phyloP scores from a whole-genome alignment of 352 stramenopile genomes.

The Pythium grandisporangium region DNA sequence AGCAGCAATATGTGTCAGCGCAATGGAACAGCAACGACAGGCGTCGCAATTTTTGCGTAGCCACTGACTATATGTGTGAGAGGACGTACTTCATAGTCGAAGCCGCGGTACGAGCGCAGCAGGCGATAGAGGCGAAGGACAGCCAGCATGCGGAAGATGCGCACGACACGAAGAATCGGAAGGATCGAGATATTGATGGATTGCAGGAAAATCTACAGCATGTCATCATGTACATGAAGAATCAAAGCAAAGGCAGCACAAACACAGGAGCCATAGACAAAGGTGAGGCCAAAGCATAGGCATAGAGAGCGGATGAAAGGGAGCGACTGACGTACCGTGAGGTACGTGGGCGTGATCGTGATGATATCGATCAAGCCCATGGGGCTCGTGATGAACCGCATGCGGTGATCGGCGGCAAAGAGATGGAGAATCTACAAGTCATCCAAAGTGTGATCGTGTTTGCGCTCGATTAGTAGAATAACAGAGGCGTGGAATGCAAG shows the following conservation, averaged over 20 bases:
- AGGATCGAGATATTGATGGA: conserved; percentile 24
- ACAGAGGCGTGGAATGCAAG: too few species aligned
- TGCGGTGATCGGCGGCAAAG: conserved; percentile 24
- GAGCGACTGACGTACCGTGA: conserved; percentile 16
- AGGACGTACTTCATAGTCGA: conserved; percentile 33
- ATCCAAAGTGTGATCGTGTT: too few species aligned
- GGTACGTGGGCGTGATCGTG: conserved; percentile 36
- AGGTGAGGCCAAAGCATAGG: neutral
- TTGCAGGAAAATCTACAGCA: conserved; percentile 22
- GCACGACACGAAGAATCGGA: conserved; percentile 35
- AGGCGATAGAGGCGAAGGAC: conserved; percentile 52
- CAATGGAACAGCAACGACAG: too few species aligned
- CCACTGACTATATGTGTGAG: too few species aligned
- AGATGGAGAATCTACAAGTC: conserved; percentile 21
- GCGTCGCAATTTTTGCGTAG: too few species aligned
- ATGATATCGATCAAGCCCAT: conserved; percentile 48
- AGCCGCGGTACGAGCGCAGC: conserved; percentile 38
- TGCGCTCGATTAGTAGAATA: too few species aligned
- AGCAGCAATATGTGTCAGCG: too few species aligned
- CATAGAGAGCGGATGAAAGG: neutral
- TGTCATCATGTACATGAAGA: too few species aligned
- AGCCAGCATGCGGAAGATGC: conserved; percentile 46
- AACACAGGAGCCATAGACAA: neutral
- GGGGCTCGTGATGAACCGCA: conserved; percentile 33
- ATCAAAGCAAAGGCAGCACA: too few species aligned